These are phyloP conservation scores for Adansonia madagascariensis DNA, from an alignment of 441 rosid genomes.

Conservation along the genomic window DNA sequence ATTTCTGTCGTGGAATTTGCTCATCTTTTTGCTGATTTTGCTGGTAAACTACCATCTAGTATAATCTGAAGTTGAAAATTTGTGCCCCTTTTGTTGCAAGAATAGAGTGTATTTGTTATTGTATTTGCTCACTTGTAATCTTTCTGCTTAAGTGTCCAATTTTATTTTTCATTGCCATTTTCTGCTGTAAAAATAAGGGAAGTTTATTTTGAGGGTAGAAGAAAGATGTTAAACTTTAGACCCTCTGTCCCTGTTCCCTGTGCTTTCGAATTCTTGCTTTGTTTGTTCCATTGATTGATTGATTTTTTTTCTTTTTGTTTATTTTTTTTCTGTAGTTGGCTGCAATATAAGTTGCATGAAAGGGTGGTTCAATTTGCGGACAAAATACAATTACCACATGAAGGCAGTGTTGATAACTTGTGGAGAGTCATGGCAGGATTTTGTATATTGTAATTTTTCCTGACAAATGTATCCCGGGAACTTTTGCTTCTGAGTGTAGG, in stretches of 20 bases:
- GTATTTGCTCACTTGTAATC: not conserved
- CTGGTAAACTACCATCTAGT: constrained; percentile 19
- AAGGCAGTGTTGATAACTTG: constrained; percentile 48
- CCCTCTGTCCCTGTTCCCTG: not conserved
- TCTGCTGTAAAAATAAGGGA: not conserved
- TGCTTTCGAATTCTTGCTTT: constrained; percentile 20
- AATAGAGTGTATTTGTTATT: not conserved
- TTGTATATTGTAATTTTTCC: constrained; percentile 90
- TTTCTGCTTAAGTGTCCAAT: constrained; percentile 8
- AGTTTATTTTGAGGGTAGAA: constrained; percentile 7
- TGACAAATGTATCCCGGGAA: constrained; percentile 78
- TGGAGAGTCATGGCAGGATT: constrained; percentile 66
- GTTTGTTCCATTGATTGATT: constrained; percentile 21
- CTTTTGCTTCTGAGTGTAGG: constrained; percentile 78
- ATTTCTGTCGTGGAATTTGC: not conserved
- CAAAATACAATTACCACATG: constrained; percentile 41
- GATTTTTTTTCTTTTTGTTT: not conserved
- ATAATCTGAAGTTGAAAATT: not conserved
- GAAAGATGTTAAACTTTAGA: not conserved
- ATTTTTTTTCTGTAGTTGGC: constrained; percentile 29
- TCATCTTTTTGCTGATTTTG: not conserved
- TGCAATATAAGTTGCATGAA: constrained; percentile 35
- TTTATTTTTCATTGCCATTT: not conserved
- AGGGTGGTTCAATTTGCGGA: constrained; percentile 42
- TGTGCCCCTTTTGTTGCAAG: not conserved